phyloP scores from a whole-genome alignment of 2,329 filamentous ascomycete species.

The Microthyrium microscopicum region DNA sequence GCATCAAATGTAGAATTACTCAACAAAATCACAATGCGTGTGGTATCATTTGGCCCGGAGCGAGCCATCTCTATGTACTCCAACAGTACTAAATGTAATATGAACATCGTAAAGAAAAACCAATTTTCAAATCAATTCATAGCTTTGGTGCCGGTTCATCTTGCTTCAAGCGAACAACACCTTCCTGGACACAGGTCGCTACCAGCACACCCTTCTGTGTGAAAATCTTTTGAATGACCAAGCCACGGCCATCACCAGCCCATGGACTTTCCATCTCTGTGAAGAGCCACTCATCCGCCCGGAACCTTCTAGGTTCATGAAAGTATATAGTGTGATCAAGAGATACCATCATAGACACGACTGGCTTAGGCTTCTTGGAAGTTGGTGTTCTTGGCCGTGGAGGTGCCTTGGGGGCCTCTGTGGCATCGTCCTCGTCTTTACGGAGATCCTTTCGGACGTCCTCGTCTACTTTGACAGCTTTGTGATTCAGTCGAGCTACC shows the following conservation, averaged over 20 bases:
- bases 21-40: too few species aligned
- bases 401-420: too few species aligned
- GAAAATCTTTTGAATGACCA: constrained; percentile 63
- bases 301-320: constrained; percentile 32
- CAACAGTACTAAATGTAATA: too few species aligned
- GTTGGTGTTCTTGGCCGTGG: too few species aligned
- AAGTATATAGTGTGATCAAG: constrained; percentile 53
- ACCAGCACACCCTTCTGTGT: constrained; percentile 53
- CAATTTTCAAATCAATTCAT: too few species aligned
- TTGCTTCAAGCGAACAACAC: constrained; percentile 35
- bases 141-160: too few species aligned
- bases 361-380: constrained; percentile 25
- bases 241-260: constrained; percentile 59
- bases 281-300: constrained; percentile 56
- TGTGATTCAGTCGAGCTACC: constrained; percentile 20
- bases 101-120: too few species aligned
- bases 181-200: constrained; percentile 67
- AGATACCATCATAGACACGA: constrained; percentile 72
- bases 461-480: constrained; percentile 14
- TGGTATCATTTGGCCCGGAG: too few species aligned
- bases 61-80: background rate
- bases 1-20: too few species aligned
- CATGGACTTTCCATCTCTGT: constrained; percentile 67
- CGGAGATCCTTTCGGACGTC: constrained; percentile 8
- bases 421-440: background rate